These are phyloP conservation scores for Komagataella phaffii DNA, from an alignment of 805 yeast species.

Conservation along the genomic window DNA sequence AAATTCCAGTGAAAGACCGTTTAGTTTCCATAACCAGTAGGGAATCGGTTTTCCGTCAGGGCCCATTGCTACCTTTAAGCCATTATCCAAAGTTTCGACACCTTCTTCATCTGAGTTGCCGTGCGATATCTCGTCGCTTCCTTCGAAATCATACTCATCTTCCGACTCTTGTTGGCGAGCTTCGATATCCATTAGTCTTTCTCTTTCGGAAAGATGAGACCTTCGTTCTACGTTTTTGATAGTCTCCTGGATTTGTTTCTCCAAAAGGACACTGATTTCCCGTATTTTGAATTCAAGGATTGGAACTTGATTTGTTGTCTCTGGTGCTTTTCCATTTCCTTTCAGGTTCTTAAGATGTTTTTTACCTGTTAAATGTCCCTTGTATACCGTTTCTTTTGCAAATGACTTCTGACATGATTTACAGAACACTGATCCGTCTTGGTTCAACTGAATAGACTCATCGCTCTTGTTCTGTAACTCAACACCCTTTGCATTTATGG, in stretches of 20 bases:
- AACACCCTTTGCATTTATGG: not conserved
- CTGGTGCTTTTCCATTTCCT: slow-evolving; percentile 5
- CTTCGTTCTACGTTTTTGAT: slow-evolving; percentile 50
- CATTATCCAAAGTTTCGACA: slow-evolving; percentile 21
- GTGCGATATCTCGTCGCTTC: slow-evolving; percentile 12
- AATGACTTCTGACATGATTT: slow-evolving; percentile 49
- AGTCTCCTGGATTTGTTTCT: slow-evolving; percentile 32
- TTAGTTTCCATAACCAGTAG: slow-evolving; percentile 80
- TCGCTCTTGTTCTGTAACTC: slow-evolving; percentile 7
- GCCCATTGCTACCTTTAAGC: slow-evolving; percentile 59
- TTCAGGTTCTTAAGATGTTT: slow-evolving; percentile 47
- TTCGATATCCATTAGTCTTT: slow-evolving; percentile 30
- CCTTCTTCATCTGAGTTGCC: slow-evolving; percentile 12
- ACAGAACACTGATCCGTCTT: slow-evolving; percentile 33
- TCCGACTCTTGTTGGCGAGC: slow-evolving; percentile 18
- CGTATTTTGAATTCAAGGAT: slow-evolving; percentile 25
- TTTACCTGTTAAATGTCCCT: slow-evolving; percentile 61
- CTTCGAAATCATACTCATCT: slow-evolving; percentile 15
- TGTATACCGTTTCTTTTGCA: slow-evolving; percentile 49
- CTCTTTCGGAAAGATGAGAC: slow-evolving; percentile 58
- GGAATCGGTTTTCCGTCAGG: slow-evolving; percentile 91
- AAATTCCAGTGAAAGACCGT: slow-evolving; percentile 66
- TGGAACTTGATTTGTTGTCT: slow-evolving; percentile 7
- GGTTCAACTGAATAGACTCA: slow-evolving; percentile 7
- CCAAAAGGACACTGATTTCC: slow-evolving; percentile 22